Percentiles rank a stretch among this genome's conserved stretches.
These are phyloP conservation scores for Penicillium waksmanii DNA, from an alignment of 495 filamentous ascomycete genomes.

Conservation along the genomic window DNA sequence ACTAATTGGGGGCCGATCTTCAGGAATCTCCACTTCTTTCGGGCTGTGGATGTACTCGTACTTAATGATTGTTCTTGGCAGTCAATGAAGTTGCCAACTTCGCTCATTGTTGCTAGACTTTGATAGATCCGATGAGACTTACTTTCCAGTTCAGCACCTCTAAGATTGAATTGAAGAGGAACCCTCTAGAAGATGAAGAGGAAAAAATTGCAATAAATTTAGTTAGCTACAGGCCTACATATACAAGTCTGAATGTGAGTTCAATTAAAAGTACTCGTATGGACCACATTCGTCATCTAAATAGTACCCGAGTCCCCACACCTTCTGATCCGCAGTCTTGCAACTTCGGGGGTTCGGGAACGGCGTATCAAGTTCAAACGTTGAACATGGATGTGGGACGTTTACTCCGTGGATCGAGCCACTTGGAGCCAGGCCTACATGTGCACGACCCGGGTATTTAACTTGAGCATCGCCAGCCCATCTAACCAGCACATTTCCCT, in stretches of 20 bases:
- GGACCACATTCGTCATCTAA: conserved; percentile 5
- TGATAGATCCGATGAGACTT: neutral
- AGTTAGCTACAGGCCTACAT: too few relatives aligned
- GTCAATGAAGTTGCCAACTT: neutral
- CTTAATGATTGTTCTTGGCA: neutral
- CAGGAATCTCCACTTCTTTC: conserved; percentile 4
- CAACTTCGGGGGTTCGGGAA: conserved; percentile 10
- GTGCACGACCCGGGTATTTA: neutral
- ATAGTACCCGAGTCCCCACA: conserved; percentile 8
- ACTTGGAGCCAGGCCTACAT: neutral
- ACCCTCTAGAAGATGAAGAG: neutral
- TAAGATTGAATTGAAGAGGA: neutral
- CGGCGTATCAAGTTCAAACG: neutral
- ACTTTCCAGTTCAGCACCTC: neutral
- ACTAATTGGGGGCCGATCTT: neutral
- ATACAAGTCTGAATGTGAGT: neutral
- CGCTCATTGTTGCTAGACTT: neutral
- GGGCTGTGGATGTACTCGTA: neutral
- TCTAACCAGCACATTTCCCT: neutral
- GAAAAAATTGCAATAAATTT: too few relatives aligned
- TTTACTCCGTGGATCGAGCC: neutral
- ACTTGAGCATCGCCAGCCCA: neutral
- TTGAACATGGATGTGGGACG: neutral
- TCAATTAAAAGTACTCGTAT: neutral
- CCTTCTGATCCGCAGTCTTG: conserved; percentile 4